A percentile compares a stretch with the other conserved stretches of the same genome.
Conservation (phyloP, 2,329 filamentous ascomycete species). For the Ophiostoma quercus region DNA sequence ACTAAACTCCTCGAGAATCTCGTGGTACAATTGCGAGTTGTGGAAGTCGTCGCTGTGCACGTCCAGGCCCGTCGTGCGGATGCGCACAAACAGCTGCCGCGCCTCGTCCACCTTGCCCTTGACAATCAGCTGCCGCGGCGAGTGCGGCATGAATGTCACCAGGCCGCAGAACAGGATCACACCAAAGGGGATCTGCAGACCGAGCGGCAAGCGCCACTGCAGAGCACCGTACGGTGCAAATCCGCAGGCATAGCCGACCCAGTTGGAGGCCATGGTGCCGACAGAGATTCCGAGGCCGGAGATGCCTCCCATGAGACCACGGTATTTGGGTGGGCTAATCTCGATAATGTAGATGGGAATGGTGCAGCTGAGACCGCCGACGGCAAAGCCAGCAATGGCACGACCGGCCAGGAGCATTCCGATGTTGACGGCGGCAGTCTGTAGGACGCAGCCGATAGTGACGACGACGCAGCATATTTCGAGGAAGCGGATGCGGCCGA, state of each 20-base stretch:
- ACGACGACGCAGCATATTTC: conserved; percentile 49
- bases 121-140: conserved; percentile 48
- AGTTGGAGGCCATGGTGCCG: conserved; percentile 53
- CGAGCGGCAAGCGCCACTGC: conserved; percentile 53
- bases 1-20: conserved; percentile 47
- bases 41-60: conserved; percentile 1
- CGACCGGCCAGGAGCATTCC: conserved; percentile 51
- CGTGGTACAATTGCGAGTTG: conserved; percentile 39
- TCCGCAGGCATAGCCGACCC: conserved; percentile 52
- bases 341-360: conserved; percentile 53
- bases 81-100: conserved; percentile 43
- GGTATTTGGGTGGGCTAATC: conserved; percentile 44
- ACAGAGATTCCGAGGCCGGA: conserved; percentile 52
- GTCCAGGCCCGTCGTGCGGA: conserved; percentile 34
- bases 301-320: conserved; percentile 51
- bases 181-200: conserved; percentile 52
- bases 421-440: conserved; percentile 51
- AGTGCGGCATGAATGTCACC: conserved; percentile 52
- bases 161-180: conserved; percentile 50
- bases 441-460: conserved; percentile 49
- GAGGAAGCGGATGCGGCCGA: conserved; percentile 51
- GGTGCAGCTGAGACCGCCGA: conserved; percentile 45
- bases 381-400: conserved; percentile 42
- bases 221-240: conserved; percentile 48
- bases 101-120: conserved; percentile 46